Percentiles rank a stretch among this genome's conserved stretches.
Evolutionary conservation across 257 asterid species (phyloP).

Genomic region (Verbena officinalis): DNA sequence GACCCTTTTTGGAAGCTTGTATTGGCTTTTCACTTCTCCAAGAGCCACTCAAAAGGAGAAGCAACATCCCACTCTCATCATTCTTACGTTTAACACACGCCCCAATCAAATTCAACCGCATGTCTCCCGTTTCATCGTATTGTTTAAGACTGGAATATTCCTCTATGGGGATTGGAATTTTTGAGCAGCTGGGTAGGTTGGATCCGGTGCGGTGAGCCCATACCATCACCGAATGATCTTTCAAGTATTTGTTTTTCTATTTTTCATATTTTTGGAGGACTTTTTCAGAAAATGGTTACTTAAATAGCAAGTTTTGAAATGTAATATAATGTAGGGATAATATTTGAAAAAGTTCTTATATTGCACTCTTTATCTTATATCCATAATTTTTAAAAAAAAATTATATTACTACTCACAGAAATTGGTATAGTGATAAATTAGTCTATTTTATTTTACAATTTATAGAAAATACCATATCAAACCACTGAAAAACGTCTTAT

Average conservation of each 20-base stretch:
- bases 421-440: too few relatives aligned
- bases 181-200: constrained; percentile 6
- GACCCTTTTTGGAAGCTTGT: constrained; percentile 1
- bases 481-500: too few relatives aligned
- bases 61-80: neutral
- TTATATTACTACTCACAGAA: too few relatives aligned
- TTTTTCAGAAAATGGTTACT: too few relatives aligned
- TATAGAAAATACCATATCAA: too few relatives aligned
- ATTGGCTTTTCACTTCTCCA: constrained; percentile 25
- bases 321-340: too few relatives aligned
- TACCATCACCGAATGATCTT: neutral
- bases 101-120: constrained; percentile 1
- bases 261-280: too few relatives aligned
- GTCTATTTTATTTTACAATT: too few relatives aligned
- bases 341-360: too few relatives aligned
- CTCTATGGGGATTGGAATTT: neutral
- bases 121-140: neutral
- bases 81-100: constrained; percentile 19
- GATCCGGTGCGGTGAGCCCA: constrained; percentile 13
- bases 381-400: too few relatives aligned
- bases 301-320: too few relatives aligned
- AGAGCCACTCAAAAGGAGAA: neutral
- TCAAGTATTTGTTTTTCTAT: neutral
- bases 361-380: too few relatives aligned
- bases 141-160: constrained; percentile 25